phyloP scores from a whole-genome alignment of 176 grass and related monocot genomes.

The Thalia dealbata region DNA sequence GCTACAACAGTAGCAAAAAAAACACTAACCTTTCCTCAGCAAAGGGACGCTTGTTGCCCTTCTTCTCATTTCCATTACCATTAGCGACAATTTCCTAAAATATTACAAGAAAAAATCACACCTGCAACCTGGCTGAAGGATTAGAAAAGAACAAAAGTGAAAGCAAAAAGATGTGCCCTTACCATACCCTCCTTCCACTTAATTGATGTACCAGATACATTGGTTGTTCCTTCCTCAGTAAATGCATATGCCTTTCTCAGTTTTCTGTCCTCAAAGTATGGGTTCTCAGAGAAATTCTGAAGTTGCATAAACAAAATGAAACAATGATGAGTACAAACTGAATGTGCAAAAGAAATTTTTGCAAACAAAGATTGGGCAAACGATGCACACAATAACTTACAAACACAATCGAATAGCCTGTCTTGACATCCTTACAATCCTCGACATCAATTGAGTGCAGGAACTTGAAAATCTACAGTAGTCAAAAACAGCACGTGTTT shows the following conservation, averaged over 20 bases:
- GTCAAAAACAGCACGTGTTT: slow-evolving; percentile 1
- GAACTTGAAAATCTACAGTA: slow-evolving; percentile 69
- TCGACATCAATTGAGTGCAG: slow-evolving; percentile 68
- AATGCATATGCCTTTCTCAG: slow-evolving; percentile 81
- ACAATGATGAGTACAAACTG: background rate
- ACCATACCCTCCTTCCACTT: slow-evolving; percentile 99
- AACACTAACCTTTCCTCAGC: slow-evolving; percentile 73
- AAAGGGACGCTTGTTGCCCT: slow-evolving; percentile 67
- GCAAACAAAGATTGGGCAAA: background rate
- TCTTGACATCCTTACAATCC: slow-evolving; percentile 80
- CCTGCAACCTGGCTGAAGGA: slow-evolving; percentile 6
- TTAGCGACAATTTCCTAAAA: slow-evolving; percentile 45
- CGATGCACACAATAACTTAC: slow-evolving; percentile 24
- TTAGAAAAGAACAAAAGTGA: background rate
- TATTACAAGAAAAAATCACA: slow-evolving; percentile 30
- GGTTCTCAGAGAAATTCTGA: slow-evolving; percentile 80
- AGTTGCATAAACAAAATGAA: slow-evolving; percentile 19
- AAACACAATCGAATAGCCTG: slow-evolving; percentile 67
- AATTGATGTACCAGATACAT: slow-evolving; percentile 59
- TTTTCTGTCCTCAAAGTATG: slow-evolving; percentile 69
- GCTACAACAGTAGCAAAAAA: background rate
- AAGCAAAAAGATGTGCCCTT: slow-evolving; percentile 3
- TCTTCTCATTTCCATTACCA: slow-evolving; percentile 50
- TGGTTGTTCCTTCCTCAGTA: slow-evolving; percentile 73
- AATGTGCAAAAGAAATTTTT: background rate